These are phyloP conservation scores for Boletus patriciae DNA, from an alignment of 768 basidiomycete species.

Conservation along the genomic window DNA sequence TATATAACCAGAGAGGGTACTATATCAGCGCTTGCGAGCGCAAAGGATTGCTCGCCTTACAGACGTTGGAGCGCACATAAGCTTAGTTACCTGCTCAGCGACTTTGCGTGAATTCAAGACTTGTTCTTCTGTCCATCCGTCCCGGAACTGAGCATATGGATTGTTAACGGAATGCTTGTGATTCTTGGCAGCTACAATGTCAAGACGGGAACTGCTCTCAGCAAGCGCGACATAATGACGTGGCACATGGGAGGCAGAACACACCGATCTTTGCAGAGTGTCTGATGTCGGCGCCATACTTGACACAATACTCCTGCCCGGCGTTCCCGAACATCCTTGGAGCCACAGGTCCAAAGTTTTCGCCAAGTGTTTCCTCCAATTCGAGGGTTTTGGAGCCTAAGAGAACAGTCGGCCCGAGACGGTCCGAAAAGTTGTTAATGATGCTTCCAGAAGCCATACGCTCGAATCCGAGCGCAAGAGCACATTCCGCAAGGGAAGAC, in stretches of 20 bases:
- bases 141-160: conserved; percentile 79
- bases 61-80: conserved; percentile 86
- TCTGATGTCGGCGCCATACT: conserved; percentile 61
- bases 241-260: conserved; percentile 6
- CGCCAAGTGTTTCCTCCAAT: conserved; percentile 48
- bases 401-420: conserved; percentile 44
- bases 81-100: conserved; percentile 67
- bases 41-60: conserved; percentile 36
- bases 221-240: neutral
- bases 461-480: conserved; percentile 81
- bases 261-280: conserved; percentile 77
- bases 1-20: conserved; percentile 20
- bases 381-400: conserved; percentile 43
- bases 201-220: neutral
- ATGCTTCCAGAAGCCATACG: conserved; percentile 75
- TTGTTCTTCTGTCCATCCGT: conserved; percentile 71
- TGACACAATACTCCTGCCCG: conserved; percentile 67
- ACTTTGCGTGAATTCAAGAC: conserved; percentile 65
- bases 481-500: conserved; percentile 64
- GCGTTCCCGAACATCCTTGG: conserved; percentile 74
- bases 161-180: conserved; percentile 78
- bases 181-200: conserved; percentile 65
- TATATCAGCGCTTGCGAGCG: neutral
- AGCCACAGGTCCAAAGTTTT: conserved; percentile 64
- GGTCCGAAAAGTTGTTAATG: conserved; percentile 58